These are phyloP conservation scores for Suillus alpinus DNA, from an alignment of 768 basidiomycete species.

Conservation along the genomic window DNA sequence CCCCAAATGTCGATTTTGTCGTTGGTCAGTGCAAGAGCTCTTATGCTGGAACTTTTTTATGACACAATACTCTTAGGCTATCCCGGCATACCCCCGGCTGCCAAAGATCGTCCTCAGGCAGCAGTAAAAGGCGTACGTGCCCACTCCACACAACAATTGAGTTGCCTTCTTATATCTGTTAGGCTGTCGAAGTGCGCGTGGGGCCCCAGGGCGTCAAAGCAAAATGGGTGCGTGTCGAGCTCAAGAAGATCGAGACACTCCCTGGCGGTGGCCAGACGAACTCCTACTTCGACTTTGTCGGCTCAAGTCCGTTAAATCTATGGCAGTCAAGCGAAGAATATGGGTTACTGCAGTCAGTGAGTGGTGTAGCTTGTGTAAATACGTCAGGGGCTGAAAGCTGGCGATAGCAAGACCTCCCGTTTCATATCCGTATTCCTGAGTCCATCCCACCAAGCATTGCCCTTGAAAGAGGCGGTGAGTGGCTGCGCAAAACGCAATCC, in stretches of 20 bases:
- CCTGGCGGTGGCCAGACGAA: slow-evolving; percentile 68
- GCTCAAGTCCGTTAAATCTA: slow-evolving; percentile 75
- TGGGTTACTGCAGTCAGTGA: slow-evolving; percentile 62
- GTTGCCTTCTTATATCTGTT: slow-evolving; percentile 6
- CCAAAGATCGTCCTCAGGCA: slow-evolving; percentile 74
- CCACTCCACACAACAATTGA: not conserved
- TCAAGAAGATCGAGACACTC: slow-evolving; percentile 85
- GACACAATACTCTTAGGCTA: slow-evolving; percentile 50
- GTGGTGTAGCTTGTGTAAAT: slow-evolving; percentile 11
- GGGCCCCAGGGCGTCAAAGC: slow-evolving; percentile 77
- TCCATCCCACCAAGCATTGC: slow-evolving; percentile 85
- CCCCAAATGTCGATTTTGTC: slow-evolving; percentile 87
- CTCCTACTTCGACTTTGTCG: slow-evolving; percentile 78
- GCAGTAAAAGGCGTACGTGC: slow-evolving; percentile 79
- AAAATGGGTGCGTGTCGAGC: slow-evolving; percentile 88
- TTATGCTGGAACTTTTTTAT: slow-evolving; percentile 8
- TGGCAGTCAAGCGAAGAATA: slow-evolving; percentile 84
- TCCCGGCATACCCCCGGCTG: slow-evolving; percentile 83
- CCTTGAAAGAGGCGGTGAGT: slow-evolving; percentile 69
- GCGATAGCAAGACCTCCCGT: slow-evolving; percentile 79
- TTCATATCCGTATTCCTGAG: slow-evolving; percentile 89
- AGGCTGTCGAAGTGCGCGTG: slow-evolving; percentile 86
- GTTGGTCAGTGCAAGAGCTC: slow-evolving; percentile 49
- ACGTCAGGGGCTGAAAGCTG: not conserved
- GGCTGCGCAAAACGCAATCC: not conserved